Base-by-base conservation (phyloP, 2,329 filamentous ascomycete species). In the Trichocomaceae sp. region DNA sequence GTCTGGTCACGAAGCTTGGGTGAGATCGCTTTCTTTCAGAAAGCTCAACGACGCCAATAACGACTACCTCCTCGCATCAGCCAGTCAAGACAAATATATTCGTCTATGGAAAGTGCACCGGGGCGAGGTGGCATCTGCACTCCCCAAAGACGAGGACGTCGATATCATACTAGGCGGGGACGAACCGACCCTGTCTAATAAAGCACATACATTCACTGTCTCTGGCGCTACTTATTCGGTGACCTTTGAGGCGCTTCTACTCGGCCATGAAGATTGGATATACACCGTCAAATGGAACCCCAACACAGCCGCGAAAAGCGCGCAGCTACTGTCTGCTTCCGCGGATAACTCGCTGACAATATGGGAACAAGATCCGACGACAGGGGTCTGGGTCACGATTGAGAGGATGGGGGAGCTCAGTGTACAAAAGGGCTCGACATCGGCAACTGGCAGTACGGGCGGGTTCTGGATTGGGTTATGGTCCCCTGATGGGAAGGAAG, bases 211-310 rank as follows among this genome's bases (percentile, higher is more conserved):
- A 53, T 83, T 99, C 56, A 80, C 81, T 42, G 78, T 82, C 2
- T 76, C 73, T 0, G 77, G 73, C 1, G 77, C 75, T 3, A 85
- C 86, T 60, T 92, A 88, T 70, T 88, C 87, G 6, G 79, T 96
- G 54, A 95, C 90, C 0, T 97, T 99, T 62, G 93, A 99, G 70
- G 93, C 93, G 1, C 77, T 99, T 2, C 80, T 99, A 5, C 81
- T 99, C 2, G 93, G 93, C 8, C 93, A 99, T 66, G 93, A 99
- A 67, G 93, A 99, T 66, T 99, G 93, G 93, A 92, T 99, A 55
- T 97, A 96, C 71, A 95, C 88, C 54, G 85, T 88, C 1, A 78
- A 79, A 53, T 96, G 91, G 91, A 80, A 81, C 57, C 77, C 77
- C 6, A 69, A 75, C 44, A 64, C 72, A 13, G 22, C 31, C n/a